A percentile compares a stretch with the other conserved stretches of the same genome.
Evolutionary conservation across 2,329 filamentous ascomycete genomes (phyloP).

Genomic region (Penicillium oxalicum): DNA sequence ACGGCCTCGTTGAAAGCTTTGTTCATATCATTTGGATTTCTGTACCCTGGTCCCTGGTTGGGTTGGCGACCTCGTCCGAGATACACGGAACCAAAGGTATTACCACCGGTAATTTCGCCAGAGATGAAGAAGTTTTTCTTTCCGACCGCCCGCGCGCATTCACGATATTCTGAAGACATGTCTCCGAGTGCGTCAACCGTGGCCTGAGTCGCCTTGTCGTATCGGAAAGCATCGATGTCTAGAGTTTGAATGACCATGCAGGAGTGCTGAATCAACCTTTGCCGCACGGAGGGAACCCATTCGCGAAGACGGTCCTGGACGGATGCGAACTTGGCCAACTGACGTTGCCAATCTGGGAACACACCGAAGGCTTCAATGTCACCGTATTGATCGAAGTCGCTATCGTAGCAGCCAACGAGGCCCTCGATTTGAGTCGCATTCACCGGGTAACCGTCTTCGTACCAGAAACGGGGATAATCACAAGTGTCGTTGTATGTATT

Average conservation of each 20-base stretch:
- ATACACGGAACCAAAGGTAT: slow-evolving; percentile 56
- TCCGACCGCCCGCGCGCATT: slow-evolving; percentile 50
- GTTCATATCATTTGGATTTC: no score
- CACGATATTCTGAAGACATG: slow-evolving; percentile 53
- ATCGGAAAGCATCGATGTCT: slow-evolving; percentile 61
- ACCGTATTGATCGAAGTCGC: slow-evolving; percentile 61
- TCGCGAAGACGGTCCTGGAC: slow-evolving; percentile 63
- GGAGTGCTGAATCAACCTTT: slow-evolving; percentile 55
- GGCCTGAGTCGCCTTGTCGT: slow-evolving; percentile 60
- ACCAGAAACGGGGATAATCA: slow-evolving; percentile 57
- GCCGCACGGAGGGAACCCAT: slow-evolving; percentile 54
- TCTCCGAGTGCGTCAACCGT: slow-evolving; percentile 57
- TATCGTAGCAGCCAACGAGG: slow-evolving; percentile 54
- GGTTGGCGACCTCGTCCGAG: slow-evolving; percentile 56
- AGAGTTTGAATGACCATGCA: slow-evolving; percentile 57
- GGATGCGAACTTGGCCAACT: slow-evolving; percentile 60
- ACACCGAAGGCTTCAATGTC: slow-evolving; percentile 59
- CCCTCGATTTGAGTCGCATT: slow-evolving; percentile 41
- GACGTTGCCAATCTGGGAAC: slow-evolving; percentile 57
- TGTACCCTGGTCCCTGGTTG: slow-evolving; percentile 38
- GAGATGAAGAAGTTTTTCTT: slow-evolving; percentile 61
- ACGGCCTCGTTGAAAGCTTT: slow-evolving; percentile 43
- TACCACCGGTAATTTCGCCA: slow-evolving; percentile 59
- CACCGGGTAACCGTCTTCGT: slow-evolving; percentile 50
- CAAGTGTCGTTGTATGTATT: slow-evolving; percentile 51